Conservation (phyloP, 1,139 yeast genomes). For the Blastobotrys malaysiensis region DNA sequence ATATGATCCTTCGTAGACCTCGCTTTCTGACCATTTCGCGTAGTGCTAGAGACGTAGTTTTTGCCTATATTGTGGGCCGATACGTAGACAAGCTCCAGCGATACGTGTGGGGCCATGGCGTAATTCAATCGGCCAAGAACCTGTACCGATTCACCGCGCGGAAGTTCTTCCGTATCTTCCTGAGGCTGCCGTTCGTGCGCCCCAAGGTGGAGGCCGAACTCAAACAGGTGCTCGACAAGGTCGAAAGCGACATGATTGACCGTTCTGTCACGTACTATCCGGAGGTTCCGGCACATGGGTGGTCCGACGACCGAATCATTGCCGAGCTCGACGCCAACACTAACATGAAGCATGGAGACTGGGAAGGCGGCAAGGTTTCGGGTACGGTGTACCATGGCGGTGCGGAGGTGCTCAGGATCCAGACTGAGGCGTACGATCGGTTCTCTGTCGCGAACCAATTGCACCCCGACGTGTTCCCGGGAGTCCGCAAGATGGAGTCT, state of each 20-base stretch:
- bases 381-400: constrained; percentile 99
- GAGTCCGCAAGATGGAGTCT: constrained; percentile 92
- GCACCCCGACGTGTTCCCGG: constrained; percentile 97
- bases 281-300: constrained; percentile 53
- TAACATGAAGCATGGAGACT: constrained; percentile 58
- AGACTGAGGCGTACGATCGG: constrained; percentile 66
- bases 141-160: constrained; percentile 13
- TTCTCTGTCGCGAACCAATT: constrained; percentile 88
- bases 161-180: constrained; percentile 16
- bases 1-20: not conserved
- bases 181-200: constrained; percentile 45
- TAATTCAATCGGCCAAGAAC: constrained; percentile 13
- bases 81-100: constrained; percentile 16
- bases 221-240: constrained; percentile 38
- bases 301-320: constrained; percentile 41
- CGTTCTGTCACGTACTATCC: constrained; percentile 46
- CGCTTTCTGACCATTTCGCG: not conserved
- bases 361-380: constrained; percentile 80
- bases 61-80: constrained; percentile 15
- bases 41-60: constrained; percentile 24
- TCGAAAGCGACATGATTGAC: constrained; percentile 53
- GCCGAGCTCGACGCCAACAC: constrained; percentile 39
- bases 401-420: constrained; percentile 60
- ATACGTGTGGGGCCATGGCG: constrained; percentile 16
- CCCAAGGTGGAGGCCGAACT: constrained; percentile 59